Conservation (phyloP, 2,329 filamentous ascomycete genomes). For the Cryoendolithus antarcticus region DNA sequence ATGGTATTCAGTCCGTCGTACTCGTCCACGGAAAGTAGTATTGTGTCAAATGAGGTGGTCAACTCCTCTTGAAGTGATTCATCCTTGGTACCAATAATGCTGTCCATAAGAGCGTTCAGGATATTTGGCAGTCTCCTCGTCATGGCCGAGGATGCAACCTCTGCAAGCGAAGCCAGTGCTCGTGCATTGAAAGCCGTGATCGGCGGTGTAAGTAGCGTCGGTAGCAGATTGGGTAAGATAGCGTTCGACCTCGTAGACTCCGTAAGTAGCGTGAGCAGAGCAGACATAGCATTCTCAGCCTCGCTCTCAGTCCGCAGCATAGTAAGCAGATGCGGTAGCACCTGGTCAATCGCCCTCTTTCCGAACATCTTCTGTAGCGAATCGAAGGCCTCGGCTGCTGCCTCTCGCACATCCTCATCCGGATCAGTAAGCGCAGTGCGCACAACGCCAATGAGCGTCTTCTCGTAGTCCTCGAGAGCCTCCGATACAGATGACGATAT, state of each 20-base stretch:
- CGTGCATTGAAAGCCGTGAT: conserved; percentile 92
- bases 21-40: conserved; percentile 87
- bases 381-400: conserved; percentile 94
- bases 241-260: conserved; percentile 90
- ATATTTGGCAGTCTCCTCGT: conserved; percentile 80
- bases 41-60: conserved; percentile 70
- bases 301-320: conserved; percentile 76
- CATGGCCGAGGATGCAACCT: conserved; percentile 84
- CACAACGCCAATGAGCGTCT: conserved; percentile 87
- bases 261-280: conserved; percentile 84
- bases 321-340: conserved; percentile 81
- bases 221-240: conserved; percentile 90
- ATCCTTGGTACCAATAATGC: conserved; percentile 66
- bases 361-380: conserved; percentile 85
- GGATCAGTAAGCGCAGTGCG: conserved; percentile 84
- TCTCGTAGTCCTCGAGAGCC: conserved; percentile 85
- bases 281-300: conserved; percentile 83
- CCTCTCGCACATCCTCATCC: conserved; percentile 81
- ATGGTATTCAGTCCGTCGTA: conserved; percentile 89
- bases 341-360: conserved; percentile 89
- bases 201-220: conserved; percentile 77
- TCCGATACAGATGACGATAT: conserved; percentile 82
- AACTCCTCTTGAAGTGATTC: conserved; percentile 63
- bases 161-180: conserved; percentile 81
- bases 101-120: conserved; percentile 88